phyloP scores from a whole-genome alignment of 139 green algal species.

The Volvox africanus region DNA sequence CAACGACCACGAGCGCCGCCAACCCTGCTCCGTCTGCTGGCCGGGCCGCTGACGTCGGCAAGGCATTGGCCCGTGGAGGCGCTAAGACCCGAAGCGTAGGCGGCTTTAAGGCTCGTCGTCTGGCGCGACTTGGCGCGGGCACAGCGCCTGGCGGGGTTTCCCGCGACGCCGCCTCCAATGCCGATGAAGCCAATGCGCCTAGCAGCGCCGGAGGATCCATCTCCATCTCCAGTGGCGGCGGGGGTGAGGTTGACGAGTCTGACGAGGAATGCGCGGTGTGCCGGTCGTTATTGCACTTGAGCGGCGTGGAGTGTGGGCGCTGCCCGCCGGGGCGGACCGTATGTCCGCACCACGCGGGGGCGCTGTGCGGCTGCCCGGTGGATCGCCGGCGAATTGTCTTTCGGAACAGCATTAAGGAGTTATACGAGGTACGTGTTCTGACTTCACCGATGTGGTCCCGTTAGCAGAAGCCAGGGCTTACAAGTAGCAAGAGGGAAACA shows the following conservation, averaged over 20 bases:
- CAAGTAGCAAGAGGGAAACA: no score
- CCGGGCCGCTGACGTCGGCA: neutral
- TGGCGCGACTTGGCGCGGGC: neutral
- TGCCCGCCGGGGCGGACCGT: slow-evolving; percentile 59
- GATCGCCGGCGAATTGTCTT: slow-evolving; percentile 72
- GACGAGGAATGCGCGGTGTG: slow-evolving; percentile 46
- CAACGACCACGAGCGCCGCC: neutral
- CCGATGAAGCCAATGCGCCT: neutral
- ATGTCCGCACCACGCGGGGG: slow-evolving; percentile 72
- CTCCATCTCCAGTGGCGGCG: neutral
- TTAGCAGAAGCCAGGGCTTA: no score
- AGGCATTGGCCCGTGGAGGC: neutral
- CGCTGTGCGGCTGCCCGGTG: slow-evolving; percentile 82
- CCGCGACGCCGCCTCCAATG: neutral
- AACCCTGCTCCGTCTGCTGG: neutral
- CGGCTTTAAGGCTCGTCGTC: neutral
- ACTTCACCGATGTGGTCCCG: neutral
- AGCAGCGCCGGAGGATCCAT: neutral
- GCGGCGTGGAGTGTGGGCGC: slow-evolving; percentile 77
- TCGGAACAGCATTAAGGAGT: slow-evolving; percentile 75
- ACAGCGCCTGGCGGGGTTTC: no score
- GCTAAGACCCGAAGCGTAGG: neutral
- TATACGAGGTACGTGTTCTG: slow-evolving; percentile 58
- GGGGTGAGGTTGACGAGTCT: neutral
- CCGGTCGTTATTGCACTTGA: slow-evolving; percentile 41